A percentile compares a stretch with the other conserved stretches of the same genome.
phyloP scores from a whole-genome alignment of 441 rosid genomes.

The Francoa sonchifolia region DNA sequence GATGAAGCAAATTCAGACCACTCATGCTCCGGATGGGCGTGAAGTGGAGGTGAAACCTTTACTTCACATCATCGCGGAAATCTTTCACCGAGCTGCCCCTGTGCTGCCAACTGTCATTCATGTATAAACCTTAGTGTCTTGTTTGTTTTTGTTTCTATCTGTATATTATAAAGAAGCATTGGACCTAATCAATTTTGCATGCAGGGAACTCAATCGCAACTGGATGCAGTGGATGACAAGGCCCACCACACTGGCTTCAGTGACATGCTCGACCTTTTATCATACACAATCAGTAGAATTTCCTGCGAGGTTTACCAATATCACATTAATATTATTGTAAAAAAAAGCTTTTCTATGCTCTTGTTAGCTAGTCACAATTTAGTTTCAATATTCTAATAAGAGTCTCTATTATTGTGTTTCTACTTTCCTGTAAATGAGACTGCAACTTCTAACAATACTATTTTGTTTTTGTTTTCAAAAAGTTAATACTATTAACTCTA shows the following conservation, averaged over 20 bases:
- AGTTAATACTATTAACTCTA: too few species aligned
- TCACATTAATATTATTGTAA: too few species aligned
- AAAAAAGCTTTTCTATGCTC: too few species aligned
- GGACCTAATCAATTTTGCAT: too few species aligned
- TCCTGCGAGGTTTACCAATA: slow-evolving; percentile 38
- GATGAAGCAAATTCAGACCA: slow-evolving; percentile 43
- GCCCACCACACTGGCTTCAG: slow-evolving; percentile 15
- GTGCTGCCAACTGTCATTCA: slow-evolving; percentile 12
- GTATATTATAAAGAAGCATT: too few species aligned
- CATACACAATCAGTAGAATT: slow-evolving; percentile 31
- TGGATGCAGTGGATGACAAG: slow-evolving; percentile 36
- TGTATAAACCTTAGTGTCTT: background rate
- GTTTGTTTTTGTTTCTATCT: slow-evolving; percentile 10
- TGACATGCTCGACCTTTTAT: slow-evolving; percentile 28
- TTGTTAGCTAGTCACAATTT: too few species aligned
- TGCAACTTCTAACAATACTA: too few species aligned
- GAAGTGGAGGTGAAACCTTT: slow-evolving; percentile 32
- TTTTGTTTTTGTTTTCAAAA: too few species aligned
- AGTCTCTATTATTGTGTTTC: too few species aligned
- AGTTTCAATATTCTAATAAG: too few species aligned
- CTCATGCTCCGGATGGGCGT: slow-evolving; percentile 47
- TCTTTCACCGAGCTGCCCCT: slow-evolving; percentile 35
- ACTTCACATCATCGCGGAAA: slow-evolving; percentile 38
- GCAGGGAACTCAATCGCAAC: too few species aligned
- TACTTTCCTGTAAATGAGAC: too few species aligned